Conservation (phyloP, 345 rosid genomes). For the Citrus hindsii region DNA sequence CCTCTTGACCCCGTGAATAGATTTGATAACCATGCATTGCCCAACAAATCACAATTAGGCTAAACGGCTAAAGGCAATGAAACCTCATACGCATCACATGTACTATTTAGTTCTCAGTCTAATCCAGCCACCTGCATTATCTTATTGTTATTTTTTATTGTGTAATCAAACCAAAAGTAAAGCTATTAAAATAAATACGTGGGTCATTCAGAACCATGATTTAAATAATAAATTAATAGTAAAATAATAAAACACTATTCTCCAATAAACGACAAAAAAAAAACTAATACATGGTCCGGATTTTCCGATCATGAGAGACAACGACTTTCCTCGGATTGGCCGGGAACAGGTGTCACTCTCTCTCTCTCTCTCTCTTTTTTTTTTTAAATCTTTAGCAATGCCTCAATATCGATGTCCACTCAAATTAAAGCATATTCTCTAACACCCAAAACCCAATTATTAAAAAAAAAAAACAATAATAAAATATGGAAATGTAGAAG, state of each 20-base stretch:
- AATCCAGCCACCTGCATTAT: not conserved
- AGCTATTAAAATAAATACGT: not conserved
- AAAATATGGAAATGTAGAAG: not conserved
- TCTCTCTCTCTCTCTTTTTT: not conserved
- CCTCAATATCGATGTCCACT: not conserved
- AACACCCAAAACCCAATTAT: not conserved
- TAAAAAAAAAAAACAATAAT: not conserved
- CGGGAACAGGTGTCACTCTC: not conserved
- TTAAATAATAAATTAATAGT: not conserved
- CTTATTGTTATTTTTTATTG: too few species aligned
- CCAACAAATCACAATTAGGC: not conserved
- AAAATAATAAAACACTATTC: too few species aligned
- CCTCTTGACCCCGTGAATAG: not conserved
- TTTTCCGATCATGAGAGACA: conserved; percentile 7
- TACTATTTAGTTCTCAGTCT: not conserved
- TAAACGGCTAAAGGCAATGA: not conserved
- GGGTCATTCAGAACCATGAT: conserved; percentile 3
- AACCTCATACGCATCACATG: not conserved
- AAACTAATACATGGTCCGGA: conserved; percentile 15
- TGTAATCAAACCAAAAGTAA: not conserved
- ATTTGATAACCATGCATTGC: not conserved
- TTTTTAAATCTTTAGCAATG: not conserved
- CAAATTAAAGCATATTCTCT: not conserved
- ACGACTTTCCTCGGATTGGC: not conserved
- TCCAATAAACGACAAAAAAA: not conserved